Base-by-base conservation (phyloP, 257 asterid genomes). In the Salvia hispanica region DNA sequence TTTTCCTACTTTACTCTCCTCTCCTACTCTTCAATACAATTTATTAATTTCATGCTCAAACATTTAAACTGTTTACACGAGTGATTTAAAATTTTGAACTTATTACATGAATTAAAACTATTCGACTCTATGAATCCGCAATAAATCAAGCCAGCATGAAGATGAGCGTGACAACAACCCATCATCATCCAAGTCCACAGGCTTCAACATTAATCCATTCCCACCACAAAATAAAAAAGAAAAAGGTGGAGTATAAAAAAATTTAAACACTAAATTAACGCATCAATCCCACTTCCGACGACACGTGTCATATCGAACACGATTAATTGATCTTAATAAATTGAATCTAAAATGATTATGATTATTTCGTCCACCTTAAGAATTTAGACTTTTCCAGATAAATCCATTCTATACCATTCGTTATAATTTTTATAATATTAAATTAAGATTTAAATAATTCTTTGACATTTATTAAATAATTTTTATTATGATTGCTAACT, bases 151-250 rank as follows among this genome's bases (percentile, higher is more conserved):
- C 8, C 9, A 67, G 62, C 74, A 82, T 77, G 81, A 83, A 77
- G 80, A 60, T 58, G 62, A 60, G 83, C 81, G 76, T 80, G 88
- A 80, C 80, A 80, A 70, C 67, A 53, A 6, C 57, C 77, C 73
- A 53, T 71, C 88, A 83, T 83, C 78, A 80, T 72, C 77, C 51
- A 34, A 46, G 54, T 73, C 70, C 55, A 52, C 70, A 56, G 40
- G 9, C 72, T 58, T 51, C 75, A 69, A 44, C 61, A 37, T 79
- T 72, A 75, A 68, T 62, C 64, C 69, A 69, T 34, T 15, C 12
- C 61, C 61, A 31, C 61, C 42, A 31, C 9, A 15, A 55, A 55
- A 25, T 4, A 54, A 28, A 25, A 1, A 25, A 28, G 12, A 25
- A 11, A 25, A 25, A 2, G 31, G 31, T 25, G n/a, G n/a, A n/a